A percentile compares a stretch with the other conserved stretches of the same genome.
phyloP scores from a whole-genome alignment of 768 basidiomycete genomes.

The Pulveroboletus sp. region DNA sequence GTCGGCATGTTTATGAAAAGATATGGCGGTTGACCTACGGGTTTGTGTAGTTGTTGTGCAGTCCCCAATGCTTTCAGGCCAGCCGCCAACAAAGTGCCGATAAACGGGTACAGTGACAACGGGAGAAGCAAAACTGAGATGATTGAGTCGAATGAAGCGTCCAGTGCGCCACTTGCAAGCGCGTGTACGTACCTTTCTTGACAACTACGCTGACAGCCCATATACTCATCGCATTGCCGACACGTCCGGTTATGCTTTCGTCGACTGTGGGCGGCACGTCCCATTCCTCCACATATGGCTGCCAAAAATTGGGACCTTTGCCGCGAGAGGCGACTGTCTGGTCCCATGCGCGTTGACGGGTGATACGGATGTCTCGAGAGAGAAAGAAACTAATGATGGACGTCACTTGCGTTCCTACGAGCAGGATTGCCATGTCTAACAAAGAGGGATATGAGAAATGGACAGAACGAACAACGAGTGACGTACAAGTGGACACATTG shows the following conservation, averaged over 20 bases:
- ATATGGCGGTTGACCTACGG: constrained; percentile 40
- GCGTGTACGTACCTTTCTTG: constrained; percentile 21
- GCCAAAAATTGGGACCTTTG: constrained; percentile 83
- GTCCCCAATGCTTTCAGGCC: constrained; percentile 68
- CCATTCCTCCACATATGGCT: constrained; percentile 82
- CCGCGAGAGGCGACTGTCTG: constrained; percentile 83
- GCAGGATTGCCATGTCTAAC: constrained; percentile 70
- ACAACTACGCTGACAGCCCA: constrained; percentile 17
- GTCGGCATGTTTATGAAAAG: not conserved
- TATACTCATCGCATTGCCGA: constrained; percentile 8
- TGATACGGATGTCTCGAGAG: constrained; percentile 76
- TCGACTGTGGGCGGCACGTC: constrained; percentile 50
- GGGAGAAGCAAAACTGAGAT: constrained; percentile 56
- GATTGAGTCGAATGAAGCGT: no score
- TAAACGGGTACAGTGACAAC: constrained; percentile 63
- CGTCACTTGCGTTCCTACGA: constrained; percentile 73
- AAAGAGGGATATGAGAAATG: not conserved
- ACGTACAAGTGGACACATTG: constrained; percentile 64
- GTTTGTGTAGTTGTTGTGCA: constrained; percentile 62
- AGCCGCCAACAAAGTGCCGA: constrained; percentile 61
- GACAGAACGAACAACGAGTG: not conserved
- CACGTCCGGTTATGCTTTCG: constrained; percentile 23
- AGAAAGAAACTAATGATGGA: constrained; percentile 81
- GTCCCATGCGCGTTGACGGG: constrained; percentile 72
- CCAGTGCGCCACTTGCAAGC: not conserved